Evolutionary conservation across 345 rosid genomes (phyloP).

Genomic region (Brassica nigra): DNA sequence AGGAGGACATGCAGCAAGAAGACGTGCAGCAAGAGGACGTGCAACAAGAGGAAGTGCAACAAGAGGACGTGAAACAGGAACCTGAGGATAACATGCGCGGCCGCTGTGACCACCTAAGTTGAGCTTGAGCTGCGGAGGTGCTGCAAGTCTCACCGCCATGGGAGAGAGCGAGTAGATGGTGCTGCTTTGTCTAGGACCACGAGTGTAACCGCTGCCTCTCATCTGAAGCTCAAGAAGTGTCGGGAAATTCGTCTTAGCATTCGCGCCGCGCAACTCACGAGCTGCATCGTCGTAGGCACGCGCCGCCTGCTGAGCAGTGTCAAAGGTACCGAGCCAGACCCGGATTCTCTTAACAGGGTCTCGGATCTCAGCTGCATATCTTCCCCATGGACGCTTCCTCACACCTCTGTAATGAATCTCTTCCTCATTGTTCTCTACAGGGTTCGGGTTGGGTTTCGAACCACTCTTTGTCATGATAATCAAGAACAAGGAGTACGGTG

Average conservation of each 20-base stretch:
- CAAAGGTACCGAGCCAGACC: slow-evolving; percentile 96
- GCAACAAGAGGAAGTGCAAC: too few relatives aligned
- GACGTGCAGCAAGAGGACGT: not conserved
- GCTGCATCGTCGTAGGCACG: slow-evolving; percentile 79
- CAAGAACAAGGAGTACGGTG: not conserved
- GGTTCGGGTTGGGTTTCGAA: slow-evolving; percentile 15
- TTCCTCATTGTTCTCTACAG: slow-evolving; percentile 13
- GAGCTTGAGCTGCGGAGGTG: slow-evolving; percentile 52
- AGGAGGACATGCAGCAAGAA: too few relatives aligned
- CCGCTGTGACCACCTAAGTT: slow-evolving; percentile 38
- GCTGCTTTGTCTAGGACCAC: slow-evolving; percentile 78
- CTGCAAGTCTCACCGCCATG: slow-evolving; percentile 45
- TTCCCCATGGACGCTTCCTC: slow-evolving; percentile 90
- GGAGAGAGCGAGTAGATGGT: slow-evolving; percentile 60
- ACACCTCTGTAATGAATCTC: slow-evolving; percentile 86
- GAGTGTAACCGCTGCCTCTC: slow-evolving; percentile 20
- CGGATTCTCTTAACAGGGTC: slow-evolving; percentile 85
- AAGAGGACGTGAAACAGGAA: not conserved
- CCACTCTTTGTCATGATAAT: slow-evolving; percentile 1
- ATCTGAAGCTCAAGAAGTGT: slow-evolving; percentile 34
- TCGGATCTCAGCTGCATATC: slow-evolving; percentile 93
- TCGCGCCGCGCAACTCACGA: slow-evolving; percentile 76
- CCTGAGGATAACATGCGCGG: not conserved
- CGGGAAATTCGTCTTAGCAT: slow-evolving; percentile 84
- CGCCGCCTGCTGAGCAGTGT: slow-evolving; percentile 87